phyloP scores from a whole-genome alignment of 2,329 filamentous ascomycete genomes.

The Fusarium domesticum region DNA sequence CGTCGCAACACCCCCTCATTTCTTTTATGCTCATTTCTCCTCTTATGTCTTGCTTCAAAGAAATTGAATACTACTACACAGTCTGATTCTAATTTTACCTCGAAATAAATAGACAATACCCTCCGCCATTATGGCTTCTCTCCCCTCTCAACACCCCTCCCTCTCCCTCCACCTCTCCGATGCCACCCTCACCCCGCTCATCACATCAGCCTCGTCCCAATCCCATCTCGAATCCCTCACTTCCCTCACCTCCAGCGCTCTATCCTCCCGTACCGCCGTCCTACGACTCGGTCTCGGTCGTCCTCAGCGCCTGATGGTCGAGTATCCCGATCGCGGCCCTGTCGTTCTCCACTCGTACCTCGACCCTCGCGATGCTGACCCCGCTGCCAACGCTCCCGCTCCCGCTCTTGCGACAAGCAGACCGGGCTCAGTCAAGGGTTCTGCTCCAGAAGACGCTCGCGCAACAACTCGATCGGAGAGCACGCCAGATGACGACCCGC shows the following conservation, averaged over 20 bases:
- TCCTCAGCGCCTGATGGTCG: slow-evolving; percentile 57
- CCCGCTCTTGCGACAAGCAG: slow-evolving; percentile 6
- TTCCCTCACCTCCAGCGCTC: slow-evolving; percentile 50
- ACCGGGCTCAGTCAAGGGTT: slow-evolving; percentile 16
- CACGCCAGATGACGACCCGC: slow-evolving; percentile 17
- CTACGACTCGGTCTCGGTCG: slow-evolving; percentile 51
- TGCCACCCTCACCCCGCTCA: slow-evolving; percentile 54
- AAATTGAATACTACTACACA: not conserved
- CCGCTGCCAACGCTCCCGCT: slow-evolving; percentile 12
- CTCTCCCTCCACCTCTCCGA: slow-evolving; percentile 58
- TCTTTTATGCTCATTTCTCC: not conserved
- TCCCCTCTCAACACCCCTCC: slow-evolving; percentile 48
- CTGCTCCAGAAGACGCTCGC: slow-evolving; percentile 14
- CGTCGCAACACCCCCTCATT: not conserved
- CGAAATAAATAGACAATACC: slow-evolving; percentile 4
- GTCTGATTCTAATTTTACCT: not conserved
- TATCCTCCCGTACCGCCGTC: slow-evolving; percentile 52
- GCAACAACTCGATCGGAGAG: slow-evolving; percentile 15
- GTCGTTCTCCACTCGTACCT: slow-evolving; percentile 47
- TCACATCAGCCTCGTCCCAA: slow-evolving; percentile 49
- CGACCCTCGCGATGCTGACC: slow-evolving; percentile 34
- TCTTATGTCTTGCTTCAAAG: not conserved
- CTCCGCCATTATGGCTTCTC: slow-evolving; percentile 34
- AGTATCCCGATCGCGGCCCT: slow-evolving; percentile 46
- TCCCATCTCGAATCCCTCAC: slow-evolving; percentile 50